These are phyloP conservation scores for Phaeodactylum tricornutum DNA, from an alignment of 108 stramenopile species.

Conservation along the genomic window DNA sequence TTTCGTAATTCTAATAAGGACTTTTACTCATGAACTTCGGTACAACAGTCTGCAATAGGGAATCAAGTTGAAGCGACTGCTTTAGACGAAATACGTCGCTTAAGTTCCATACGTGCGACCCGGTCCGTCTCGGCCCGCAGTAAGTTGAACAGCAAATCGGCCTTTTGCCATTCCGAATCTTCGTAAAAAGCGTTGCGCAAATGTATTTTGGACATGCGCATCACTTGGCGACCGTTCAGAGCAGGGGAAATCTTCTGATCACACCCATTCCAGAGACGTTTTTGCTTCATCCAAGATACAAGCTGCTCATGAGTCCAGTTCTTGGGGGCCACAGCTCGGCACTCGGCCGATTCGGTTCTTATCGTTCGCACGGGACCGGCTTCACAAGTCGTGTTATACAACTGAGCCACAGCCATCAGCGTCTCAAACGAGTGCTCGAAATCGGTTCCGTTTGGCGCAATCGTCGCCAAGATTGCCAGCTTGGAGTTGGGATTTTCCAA, in stretches of 20 bases:
- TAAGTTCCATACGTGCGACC: constrained; percentile 21
- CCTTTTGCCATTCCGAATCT: constrained; percentile 2
- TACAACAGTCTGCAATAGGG: too few relatives aligned
- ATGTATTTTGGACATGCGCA: constrained; percentile 27
- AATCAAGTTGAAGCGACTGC: too few relatives aligned
- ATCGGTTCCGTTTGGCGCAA: constrained; percentile 33
- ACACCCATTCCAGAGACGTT: constrained; percentile 16
- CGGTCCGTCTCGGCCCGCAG: constrained; percentile 32
- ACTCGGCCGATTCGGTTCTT: constrained; percentile 1
- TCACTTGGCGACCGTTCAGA: constrained; percentile 18
- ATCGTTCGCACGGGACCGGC: background rate
- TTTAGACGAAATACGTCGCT: constrained; percentile 8
- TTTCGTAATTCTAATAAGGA: too few relatives aligned
- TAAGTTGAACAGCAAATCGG: constrained; percentile 12
- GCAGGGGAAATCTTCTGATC: too few relatives aligned
- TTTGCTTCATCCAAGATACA: constrained; percentile 13
- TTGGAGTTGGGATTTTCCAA: constrained; percentile 14
- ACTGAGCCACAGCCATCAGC: constrained; percentile 5
- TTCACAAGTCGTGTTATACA: too few relatives aligned
- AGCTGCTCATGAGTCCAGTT: constrained; percentile 21
- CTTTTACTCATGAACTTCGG: too few relatives aligned
- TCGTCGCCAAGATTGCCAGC: constrained; percentile 34
- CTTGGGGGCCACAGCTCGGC: background rate
- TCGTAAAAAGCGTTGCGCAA: constrained; percentile 20
- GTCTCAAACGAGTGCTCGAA: constrained; percentile 48